Conservation (phyloP, 164 flowering plant genomes). For the Liquidambar formosana region DNA sequence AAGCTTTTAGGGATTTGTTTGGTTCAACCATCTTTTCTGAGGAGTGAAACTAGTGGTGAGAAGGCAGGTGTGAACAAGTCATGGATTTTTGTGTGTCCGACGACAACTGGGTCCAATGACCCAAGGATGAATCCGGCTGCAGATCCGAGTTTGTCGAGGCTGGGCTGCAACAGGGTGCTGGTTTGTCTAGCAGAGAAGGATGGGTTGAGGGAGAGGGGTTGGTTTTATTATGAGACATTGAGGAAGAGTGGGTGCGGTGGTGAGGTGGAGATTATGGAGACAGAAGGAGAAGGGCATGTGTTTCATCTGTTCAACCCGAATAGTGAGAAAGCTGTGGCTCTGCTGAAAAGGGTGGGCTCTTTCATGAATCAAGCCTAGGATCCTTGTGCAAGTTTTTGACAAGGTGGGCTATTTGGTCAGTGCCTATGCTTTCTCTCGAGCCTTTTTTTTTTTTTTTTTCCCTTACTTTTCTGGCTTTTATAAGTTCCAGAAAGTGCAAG, state of each 20-base stretch:
- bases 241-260: constrained; percentile 35
- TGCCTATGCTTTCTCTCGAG: too few relatives aligned
- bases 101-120: constrained; percentile 5
- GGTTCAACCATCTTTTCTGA: constrained; percentile 26
- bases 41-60: neutral
- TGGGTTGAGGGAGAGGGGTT: constrained; percentile 17
- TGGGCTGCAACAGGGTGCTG: constrained; percentile 28
- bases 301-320: constrained; percentile 22
- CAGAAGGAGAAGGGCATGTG: constrained; percentile 24
- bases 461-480: too few relatives aligned
- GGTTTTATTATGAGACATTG: constrained; percentile 22
- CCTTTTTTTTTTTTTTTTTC: too few relatives aligned
- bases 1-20: neutral
- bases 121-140: constrained; percentile 19
- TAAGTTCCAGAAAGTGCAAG: too few relatives aligned
- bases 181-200: constrained; percentile 32
- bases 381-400: too few relatives aligned
- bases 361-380: neutral
- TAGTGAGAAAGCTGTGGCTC: constrained; percentile 13
- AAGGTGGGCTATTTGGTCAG: too few relatives aligned
- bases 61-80: constrained; percentile 1
- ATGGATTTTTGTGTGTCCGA: constrained; percentile 4
- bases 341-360: constrained; percentile 6
- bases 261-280: constrained; percentile 25
- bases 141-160: constrained; percentile 5